Conservation (phyloP, 176 grass and related monocot species). For the Neostapfia colusana region DNA sequence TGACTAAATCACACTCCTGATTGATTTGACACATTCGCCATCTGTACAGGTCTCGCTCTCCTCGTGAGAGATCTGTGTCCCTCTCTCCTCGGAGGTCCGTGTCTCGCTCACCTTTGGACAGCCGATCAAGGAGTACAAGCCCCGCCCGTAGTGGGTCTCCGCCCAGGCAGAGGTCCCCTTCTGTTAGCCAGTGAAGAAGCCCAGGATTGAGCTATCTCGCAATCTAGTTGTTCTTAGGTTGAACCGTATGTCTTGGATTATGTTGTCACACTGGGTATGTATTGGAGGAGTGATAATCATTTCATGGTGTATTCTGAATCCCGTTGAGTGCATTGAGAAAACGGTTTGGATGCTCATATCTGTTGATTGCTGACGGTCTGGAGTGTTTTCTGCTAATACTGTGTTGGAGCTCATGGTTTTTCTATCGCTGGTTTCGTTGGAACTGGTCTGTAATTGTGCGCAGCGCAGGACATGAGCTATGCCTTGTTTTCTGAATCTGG, state of each 20-base stretch:
- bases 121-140: too few relatives aligned
- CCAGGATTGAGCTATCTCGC: neutral
- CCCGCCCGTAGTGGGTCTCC: slow-evolving; percentile 21
- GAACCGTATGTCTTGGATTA: neutral
- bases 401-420: neutral
- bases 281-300: neutral
- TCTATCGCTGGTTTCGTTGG: neutral
- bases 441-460: too few relatives aligned
- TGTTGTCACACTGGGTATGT: neutral
- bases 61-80: slow-evolving; percentile 43
- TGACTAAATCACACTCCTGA: neutral
- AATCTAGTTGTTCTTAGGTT: neutral
- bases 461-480: too few relatives aligned
- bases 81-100: slow-evolving; percentile 48
- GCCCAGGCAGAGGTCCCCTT: slow-evolving; percentile 20
- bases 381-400: neutral
- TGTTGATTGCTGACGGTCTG: neutral
- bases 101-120: slow-evolving; percentile 13
- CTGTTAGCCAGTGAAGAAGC: slow-evolving; percentile 33
- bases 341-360: neutral
- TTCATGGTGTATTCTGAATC: neutral
- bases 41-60: slow-evolving; percentile 47
- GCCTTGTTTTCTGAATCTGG: too few relatives aligned
- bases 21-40: neutral
- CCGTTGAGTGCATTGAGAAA: neutral